phyloP scores from a whole-genome alignment of 2,329 filamentous ascomycete genomes.

The Ophiostoma triangulosporum region DNA sequence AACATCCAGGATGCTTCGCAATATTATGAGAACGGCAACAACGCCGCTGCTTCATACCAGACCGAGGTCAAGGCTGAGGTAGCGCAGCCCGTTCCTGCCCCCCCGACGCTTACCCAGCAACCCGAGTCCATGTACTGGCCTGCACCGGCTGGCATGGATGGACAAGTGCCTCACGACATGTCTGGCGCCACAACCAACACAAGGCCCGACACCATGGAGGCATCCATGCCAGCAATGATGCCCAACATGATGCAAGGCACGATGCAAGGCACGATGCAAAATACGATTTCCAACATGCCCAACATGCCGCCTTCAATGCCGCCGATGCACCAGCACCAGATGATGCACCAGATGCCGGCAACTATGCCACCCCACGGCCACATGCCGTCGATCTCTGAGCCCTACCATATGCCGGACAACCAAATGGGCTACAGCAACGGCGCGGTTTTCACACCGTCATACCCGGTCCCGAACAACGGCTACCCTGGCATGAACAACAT shows the following conservation, averaged over 20 bases:
- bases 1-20: neutral
- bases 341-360: neutral
- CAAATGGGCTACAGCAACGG: neutral
- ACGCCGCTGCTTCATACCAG: neutral
- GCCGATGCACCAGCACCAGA: neutral
- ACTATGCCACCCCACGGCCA: neutral
- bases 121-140: neutral
- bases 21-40: neutral
- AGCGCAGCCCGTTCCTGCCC: neutral
- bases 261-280: neutral
- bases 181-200: no score
- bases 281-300: neutral
- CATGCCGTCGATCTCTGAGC: slow-evolving; percentile 3
- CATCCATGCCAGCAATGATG: neutral
- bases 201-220: neutral
- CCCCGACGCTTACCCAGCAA: neutral
- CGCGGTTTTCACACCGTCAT: neutral
- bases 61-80: neutral
- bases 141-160: neutral
- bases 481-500: neutral
- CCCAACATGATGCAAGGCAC: neutral
- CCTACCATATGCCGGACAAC: slow-evolving; percentile 3
- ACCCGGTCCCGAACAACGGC: neutral
- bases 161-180: neutral
- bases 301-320: neutral